Base-by-base conservation (phyloP, 129 eudicot species). In the Gnaphalium uliginosum region DNA sequence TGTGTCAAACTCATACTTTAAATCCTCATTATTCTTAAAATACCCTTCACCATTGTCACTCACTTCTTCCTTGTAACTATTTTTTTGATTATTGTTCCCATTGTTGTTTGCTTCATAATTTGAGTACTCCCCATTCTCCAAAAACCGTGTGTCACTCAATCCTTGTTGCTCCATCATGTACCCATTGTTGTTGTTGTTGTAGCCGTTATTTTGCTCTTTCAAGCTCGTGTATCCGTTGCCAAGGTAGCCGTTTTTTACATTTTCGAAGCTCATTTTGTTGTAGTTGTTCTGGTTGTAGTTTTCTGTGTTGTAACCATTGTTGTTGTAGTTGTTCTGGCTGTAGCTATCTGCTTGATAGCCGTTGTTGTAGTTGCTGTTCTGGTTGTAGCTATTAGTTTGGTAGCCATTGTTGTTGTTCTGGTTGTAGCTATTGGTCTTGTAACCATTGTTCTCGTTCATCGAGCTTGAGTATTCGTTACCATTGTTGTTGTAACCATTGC, bases 1-100 rank as follows among this genome's bases (percentile, higher is more conserved):
- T 39, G 93, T 74, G 51, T 92, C 88, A 69, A 89, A 92, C 76
- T 80, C 89, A 78, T 85, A 86, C 19, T 83, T 79, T 23, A 89
- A 80, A 39, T 71, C 81, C 41, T 82, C 61, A 33, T 80, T 69
- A 56, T 62, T 82, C 68, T 67, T 82, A 57, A 77, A 72, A 80
- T 85, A 83, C 48, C 82, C 90, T 74, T 81, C 80, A 41, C 83
- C 76, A 59, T 69, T 82, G 43, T 54, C 75, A 70, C 37, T 85
- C 41, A 58, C 77, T 69, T 74, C 63, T 66, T 72, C 80, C 70
- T 73, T 79, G 66, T 73, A 80, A 66, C 69, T 54, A 37, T 17
- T 57, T 73, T 71, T 77, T 46, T 57, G 63, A 64, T 75, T 24
- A 7, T 86, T 84, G 30, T 68, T 76, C 1, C 59, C 73, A 27